phyloP scores from a whole-genome alignment of 1,284 basidiomycete genomes.

The Flammula alnicola region DNA sequence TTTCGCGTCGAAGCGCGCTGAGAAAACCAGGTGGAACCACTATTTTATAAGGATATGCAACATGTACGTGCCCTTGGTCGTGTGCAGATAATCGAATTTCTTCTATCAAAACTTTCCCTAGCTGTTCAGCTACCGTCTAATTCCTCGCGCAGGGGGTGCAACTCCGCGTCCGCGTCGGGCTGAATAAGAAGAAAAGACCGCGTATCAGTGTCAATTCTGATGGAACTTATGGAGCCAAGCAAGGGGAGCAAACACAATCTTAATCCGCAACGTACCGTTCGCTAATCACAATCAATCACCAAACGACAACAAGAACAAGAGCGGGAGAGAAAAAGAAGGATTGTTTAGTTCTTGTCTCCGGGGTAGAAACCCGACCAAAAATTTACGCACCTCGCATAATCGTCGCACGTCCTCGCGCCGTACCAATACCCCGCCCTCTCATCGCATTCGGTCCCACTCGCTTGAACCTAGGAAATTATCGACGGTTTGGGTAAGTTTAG shows the following conservation, averaged over 20 bases:
- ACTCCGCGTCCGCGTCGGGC: constrained; percentile 86
- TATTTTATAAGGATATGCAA: background rate
- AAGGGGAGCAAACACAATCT: background rate
- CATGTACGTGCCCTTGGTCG: background rate
- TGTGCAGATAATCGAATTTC: background rate
- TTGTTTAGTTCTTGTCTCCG: constrained; percentile 7
- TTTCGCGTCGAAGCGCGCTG: too few species aligned
- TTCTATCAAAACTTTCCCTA: background rate
- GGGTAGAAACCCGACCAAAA: constrained; percentile 15
- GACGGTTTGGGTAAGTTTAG: background rate
- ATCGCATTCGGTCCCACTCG: constrained; percentile 98
- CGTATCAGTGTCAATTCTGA: constrained; percentile 9
- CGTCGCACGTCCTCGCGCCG: constrained; percentile 94
- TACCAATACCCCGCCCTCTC: constrained; percentile 98
- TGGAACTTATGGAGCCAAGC: constrained; percentile 13
- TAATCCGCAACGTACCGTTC: constrained; percentile 28
- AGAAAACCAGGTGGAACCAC: background rate
- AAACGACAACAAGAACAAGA: constrained; percentile 7
- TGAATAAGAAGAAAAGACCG: constrained; percentile 36
- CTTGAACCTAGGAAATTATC: constrained; percentile 82
- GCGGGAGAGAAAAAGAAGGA: constrained; percentile 10
- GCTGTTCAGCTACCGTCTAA: constrained; percentile 58
- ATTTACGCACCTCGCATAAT: constrained; percentile 86
- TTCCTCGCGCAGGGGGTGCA: constrained; percentile 69
- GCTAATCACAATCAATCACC: constrained; percentile 19